phyloP scores from a whole-genome alignment of 2,329 filamentous ascomycete genomes.

The Botryosphaeria agaves region DNA sequence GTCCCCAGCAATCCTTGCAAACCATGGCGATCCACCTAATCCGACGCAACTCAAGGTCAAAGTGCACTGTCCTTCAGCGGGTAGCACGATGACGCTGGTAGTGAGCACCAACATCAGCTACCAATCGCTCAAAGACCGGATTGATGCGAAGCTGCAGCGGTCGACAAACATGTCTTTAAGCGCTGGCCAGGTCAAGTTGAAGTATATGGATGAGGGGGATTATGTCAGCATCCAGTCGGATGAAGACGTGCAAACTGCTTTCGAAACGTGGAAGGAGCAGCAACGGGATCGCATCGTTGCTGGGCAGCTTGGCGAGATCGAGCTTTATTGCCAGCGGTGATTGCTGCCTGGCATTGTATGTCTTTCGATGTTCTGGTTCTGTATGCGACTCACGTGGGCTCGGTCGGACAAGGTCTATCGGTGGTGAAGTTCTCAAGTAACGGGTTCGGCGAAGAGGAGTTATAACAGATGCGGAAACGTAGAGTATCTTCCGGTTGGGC shows the following conservation, averaged over 20 bases:
- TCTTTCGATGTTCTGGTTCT: neutral
- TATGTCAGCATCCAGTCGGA: conserved; percentile 88
- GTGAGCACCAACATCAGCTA: conserved; percentile 92
- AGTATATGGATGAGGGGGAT: conserved; percentile 86
- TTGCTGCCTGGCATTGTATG: conserved; percentile 12
- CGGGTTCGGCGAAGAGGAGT: too few relatives aligned
- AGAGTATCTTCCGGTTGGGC: too few relatives aligned
- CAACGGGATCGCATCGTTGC: conserved; percentile 40
- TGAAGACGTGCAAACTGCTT: conserved; percentile 90
- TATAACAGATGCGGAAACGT: too few relatives aligned
- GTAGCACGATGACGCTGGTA: conserved; percentile 87
- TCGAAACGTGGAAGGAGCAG: conserved; percentile 82
- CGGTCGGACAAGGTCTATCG: too few relatives aligned
- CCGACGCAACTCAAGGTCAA: conserved; percentile 84
- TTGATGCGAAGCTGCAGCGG: conserved; percentile 83
- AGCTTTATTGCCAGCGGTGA: conserved; percentile 56
- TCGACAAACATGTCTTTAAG: conserved; percentile 74
- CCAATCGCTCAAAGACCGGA: conserved; percentile 82
- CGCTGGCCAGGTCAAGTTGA: conserved; percentile 66
- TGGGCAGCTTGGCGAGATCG: conserved; percentile 73
- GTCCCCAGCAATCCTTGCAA: conserved; percentile 25
- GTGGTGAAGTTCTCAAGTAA: too few relatives aligned
- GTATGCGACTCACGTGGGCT: too few relatives aligned
- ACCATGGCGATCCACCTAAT: conserved; percentile 23
- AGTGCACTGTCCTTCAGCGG: conserved; percentile 62